Conservation (phyloP, 192 early-diverging fungal species). For the Backusella liffmaniae region DNA sequence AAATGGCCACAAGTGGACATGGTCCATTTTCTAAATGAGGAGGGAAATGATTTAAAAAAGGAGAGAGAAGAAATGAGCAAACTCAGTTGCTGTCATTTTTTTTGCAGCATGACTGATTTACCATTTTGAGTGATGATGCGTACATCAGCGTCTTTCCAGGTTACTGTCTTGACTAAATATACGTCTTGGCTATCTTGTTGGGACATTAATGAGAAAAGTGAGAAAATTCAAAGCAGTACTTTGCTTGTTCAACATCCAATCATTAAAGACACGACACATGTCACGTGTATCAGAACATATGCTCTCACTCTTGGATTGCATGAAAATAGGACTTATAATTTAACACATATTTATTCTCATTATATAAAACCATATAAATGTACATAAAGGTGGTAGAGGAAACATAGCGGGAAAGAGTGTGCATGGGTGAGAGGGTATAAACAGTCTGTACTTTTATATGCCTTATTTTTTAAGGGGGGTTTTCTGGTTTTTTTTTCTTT, state of each 20-base stretch:
- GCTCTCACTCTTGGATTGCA: not conserved
- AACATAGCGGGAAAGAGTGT: slow-evolving; percentile 5
- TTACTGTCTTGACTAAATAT: slow-evolving; percentile 76
- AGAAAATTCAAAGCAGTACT: not conserved
- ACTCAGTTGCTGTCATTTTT: not conserved
- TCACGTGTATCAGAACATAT: not conserved
- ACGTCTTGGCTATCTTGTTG: slow-evolving; percentile 21
- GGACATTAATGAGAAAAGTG: not conserved
- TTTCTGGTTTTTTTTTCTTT: not conserved
- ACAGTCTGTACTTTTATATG: not conserved
- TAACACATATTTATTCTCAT: not conserved
- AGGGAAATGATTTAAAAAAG: not conserved
- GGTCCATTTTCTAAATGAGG: slow-evolving; percentile 76
- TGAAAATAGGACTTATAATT: not conserved
- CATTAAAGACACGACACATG: not conserved
- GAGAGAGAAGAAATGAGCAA: not conserved
- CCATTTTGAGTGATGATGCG: slow-evolving; percentile 88
- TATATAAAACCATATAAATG: not conserved
- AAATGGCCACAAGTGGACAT: slow-evolving; percentile 83
- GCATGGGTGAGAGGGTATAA: slow-evolving; percentile 6
- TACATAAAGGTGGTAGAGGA: not conserved
- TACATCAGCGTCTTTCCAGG: slow-evolving; percentile 57
- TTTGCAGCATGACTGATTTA: slow-evolving; percentile 18
- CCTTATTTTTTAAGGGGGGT: not conserved
- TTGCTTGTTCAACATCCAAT: not conserved